Percentiles rank a stretch among this genome's conserved stretches.
phyloP scores from a whole-genome alignment of 73 alveolate species.

The Uronychia binucleata region DNA sequence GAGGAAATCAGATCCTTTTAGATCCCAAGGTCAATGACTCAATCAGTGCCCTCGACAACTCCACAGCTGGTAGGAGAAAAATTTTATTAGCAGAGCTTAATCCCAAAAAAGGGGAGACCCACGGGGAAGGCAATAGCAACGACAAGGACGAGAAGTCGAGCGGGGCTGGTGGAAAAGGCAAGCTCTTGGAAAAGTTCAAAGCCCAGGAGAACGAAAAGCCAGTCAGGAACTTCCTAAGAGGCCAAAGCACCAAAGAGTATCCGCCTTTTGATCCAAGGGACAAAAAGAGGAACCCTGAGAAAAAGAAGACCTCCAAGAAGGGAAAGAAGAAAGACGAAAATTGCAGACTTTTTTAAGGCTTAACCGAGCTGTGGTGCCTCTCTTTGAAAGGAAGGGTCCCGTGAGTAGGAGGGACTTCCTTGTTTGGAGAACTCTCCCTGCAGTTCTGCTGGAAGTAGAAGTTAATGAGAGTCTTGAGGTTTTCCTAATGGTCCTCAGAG shows the following conservation, averaged over 20 bases:
- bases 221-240: slow-evolving; percentile 31
- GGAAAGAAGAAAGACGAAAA: not conserved
- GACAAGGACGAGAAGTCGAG: not conserved
- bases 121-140: not conserved
- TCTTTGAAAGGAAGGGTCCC: not conserved
- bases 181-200: not conserved
- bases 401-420: too few species aligned
- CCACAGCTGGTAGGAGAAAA: not conserved
- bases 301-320: slow-evolving; percentile 26
- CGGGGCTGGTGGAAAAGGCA: not conserved
- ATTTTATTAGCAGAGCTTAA: not conserved
- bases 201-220: slow-evolving; percentile 12
- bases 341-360: slow-evolving; percentile 5
- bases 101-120: too few species aligned
- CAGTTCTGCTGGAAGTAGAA: not conserved
- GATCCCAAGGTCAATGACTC: not conserved
- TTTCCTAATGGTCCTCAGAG: too few species aligned
- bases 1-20: not conserved
- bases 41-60: not conserved
- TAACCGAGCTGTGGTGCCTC: not conserved
- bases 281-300: slow-evolving; percentile 21
- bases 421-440: not conserved
- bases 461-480: not conserved
- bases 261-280: not conserved
- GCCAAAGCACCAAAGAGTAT: slow-evolving; percentile 17